Percentiles rank a stretch among this genome's conserved stretches.
phyloP scores from a whole-genome alignment of 768 basidiomycete genomes.

The Rickenella mellea region DNA sequence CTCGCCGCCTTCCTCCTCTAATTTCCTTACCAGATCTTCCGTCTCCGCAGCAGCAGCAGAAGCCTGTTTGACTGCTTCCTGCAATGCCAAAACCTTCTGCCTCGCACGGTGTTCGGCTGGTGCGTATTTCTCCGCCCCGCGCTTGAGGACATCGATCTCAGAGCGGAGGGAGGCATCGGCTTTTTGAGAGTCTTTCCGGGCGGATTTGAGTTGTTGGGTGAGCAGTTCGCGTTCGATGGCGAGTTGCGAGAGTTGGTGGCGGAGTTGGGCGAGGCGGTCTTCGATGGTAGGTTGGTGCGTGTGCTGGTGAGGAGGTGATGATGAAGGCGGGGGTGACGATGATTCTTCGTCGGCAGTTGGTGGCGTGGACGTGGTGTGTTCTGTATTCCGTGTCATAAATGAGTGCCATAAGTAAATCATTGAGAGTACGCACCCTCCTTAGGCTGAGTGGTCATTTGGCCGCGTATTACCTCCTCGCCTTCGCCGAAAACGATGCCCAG shows the following conservation, averaged over 20 bases:
- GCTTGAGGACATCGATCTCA: constrained; percentile 79
- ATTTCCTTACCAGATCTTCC: constrained; percentile 26
- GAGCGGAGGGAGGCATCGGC: constrained; percentile 70
- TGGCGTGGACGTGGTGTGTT: too few species aligned
- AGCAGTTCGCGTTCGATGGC: constrained; percentile 62
- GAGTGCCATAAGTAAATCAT: too few species aligned
- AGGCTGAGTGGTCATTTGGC: neutral
- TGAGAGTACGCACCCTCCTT: too few species aligned
- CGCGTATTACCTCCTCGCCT: constrained; percentile 1
- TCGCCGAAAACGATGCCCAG: constrained; percentile 62
- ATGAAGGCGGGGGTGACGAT: constrained; percentile 5
- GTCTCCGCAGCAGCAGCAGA: constrained; percentile 42
- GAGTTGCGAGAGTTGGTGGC: constrained; percentile 53
- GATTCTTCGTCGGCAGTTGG: neutral
- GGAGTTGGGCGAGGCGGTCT: constrained; percentile 57
- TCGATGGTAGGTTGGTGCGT: constrained; percentile 37
- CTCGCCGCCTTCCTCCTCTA: constrained; percentile 30
- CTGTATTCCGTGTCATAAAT: too few species aligned
- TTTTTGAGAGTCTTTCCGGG: constrained; percentile 76
- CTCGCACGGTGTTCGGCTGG: constrained; percentile 69
- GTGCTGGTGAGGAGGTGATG: constrained; percentile 10
- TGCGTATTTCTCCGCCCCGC: constrained; percentile 71
- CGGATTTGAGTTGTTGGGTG: constrained; percentile 59
- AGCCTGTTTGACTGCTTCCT: constrained; percentile 80
- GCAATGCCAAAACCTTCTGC: constrained; percentile 80